These are phyloP conservation scores for Alternaria alternata DNA, from an alignment of 2,329 filamentous ascomycete genomes.

Conservation along the genomic window DNA sequence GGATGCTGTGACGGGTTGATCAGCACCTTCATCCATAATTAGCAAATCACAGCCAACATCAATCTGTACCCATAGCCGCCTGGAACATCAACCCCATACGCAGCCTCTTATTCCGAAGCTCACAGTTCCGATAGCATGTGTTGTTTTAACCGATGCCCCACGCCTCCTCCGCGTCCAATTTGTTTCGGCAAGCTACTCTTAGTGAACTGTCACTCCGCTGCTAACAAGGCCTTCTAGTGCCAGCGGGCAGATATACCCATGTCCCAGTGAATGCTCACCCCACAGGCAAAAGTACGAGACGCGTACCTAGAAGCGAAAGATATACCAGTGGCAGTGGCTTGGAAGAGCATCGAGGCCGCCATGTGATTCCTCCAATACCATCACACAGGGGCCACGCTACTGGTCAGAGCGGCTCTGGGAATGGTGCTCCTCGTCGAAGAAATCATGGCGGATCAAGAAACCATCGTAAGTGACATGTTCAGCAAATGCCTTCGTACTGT, in stretches of 20 bases:
- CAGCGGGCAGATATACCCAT: not conserved
- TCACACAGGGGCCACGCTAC: not conserved
- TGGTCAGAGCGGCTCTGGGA: not conserved
- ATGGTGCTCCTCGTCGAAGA: not conserved
- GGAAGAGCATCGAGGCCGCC: fast-evolving
- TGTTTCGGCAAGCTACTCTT: not conserved
- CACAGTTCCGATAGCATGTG: not conserved
- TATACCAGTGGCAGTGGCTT: not conserved
- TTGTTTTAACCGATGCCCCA: not conserved
- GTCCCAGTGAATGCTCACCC: not conserved
- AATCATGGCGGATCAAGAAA: not conserved
- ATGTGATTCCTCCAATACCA: not conserved
- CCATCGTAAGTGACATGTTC: not conserved
- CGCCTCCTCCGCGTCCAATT: not conserved
- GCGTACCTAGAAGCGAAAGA: not conserved
- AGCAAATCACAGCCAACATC: too few relatives aligned
- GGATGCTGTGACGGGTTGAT: too few relatives aligned
- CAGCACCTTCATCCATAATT: too few relatives aligned
- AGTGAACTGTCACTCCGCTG: not conserved
- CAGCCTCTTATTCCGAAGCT: not conserved
- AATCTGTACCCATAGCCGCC: too few relatives aligned
- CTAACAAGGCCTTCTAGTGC: not conserved
- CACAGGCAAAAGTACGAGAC: not conserved
- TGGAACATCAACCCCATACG: too few relatives aligned
- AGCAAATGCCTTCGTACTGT: not conserved